phyloP scores from a whole-genome alignment of 2,329 filamentous ascomycete species.

The Fusarium domesticum region DNA sequence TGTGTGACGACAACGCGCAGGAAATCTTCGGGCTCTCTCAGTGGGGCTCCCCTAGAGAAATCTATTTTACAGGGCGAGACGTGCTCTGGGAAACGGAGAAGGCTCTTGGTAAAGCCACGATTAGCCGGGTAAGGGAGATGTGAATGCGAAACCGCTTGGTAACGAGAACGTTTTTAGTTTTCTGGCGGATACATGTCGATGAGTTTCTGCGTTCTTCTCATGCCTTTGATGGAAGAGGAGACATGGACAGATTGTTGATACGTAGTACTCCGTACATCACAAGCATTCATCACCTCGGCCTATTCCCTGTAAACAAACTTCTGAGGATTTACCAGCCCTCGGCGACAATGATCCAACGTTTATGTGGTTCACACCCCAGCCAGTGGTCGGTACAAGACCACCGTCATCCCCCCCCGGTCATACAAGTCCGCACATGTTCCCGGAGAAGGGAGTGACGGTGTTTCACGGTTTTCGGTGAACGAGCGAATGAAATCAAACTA shows the following conservation, averaged over 20 bases:
- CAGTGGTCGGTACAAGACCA: neutral
- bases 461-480: slow-evolving; percentile 13
- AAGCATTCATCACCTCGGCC: no score
- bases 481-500: slow-evolving; percentile 19
- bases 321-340: no score
- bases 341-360: neutral
- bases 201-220: no score
- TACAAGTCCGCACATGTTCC: slow-evolving; percentile 13
- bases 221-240: no score
- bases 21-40: neutral
- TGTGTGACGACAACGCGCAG: slow-evolving; percentile 20
- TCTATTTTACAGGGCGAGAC: neutral
- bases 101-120: neutral
- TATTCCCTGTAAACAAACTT: no score
- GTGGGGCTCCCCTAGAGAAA: neutral
- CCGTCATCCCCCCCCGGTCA: neutral
- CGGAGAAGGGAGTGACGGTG: no score
- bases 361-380: neutral
- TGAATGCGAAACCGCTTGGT: neutral
- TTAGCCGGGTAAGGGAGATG: neutral
- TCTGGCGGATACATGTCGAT: no score
- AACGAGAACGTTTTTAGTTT: neutral
- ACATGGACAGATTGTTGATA: no score
- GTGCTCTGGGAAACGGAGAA: neutral
- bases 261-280: no score